Evolutionary conservation across 176 grass and related monocot genomes (phyloP), one percentile per base, ranked within the genome.

Genomic region (Panicum miliaceum): DNA sequence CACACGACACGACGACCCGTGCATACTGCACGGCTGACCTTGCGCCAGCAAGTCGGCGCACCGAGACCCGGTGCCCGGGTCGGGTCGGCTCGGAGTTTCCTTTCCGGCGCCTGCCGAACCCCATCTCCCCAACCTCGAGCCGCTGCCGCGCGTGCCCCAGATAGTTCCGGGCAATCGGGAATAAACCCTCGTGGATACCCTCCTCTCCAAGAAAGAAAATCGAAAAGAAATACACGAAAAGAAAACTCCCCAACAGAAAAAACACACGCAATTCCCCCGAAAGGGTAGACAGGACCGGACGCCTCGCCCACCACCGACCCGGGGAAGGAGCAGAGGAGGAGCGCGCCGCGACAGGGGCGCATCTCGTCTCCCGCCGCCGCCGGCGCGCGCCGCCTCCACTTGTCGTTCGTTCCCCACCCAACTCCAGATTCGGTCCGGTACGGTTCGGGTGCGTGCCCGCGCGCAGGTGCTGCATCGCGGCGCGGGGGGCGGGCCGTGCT

Each of bases 141-240:
- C 54, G 7, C 60, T 16, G 1, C 19, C 40, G 16, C 4, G 62
- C 29, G 26, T 11, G 45, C 7, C 3, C n/a, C 32, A 5, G 47
- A 71, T 25, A 9, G 37, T 68, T 42, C 68, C 59, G 26, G 68
- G 13, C 62, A 23, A 23, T 25, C 32, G 29, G 69, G 25, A 91
- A 91, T 87, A 84, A 91, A 84, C 85, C 76, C 25, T 80, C 70
- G 70, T 64, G 65, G 88, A 86, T 90, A 16, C 88, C 88, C 83
- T 83, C 56, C 12, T 57, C 54, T 71, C 78, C 88, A 86, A 90
- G 83, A 90, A 86, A 90, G 71, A 25, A 70, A 52, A 0, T 40
- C 7, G 4, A 40, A 35, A 40, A 32, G 13, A 40, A 68, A 57
- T 1, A 64, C 56, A 58, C 45, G 25, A n/a, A n/a, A 68, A 27